Conservation (phyloP, 164 flowering plant genomes). For the Sedum album region DNA sequence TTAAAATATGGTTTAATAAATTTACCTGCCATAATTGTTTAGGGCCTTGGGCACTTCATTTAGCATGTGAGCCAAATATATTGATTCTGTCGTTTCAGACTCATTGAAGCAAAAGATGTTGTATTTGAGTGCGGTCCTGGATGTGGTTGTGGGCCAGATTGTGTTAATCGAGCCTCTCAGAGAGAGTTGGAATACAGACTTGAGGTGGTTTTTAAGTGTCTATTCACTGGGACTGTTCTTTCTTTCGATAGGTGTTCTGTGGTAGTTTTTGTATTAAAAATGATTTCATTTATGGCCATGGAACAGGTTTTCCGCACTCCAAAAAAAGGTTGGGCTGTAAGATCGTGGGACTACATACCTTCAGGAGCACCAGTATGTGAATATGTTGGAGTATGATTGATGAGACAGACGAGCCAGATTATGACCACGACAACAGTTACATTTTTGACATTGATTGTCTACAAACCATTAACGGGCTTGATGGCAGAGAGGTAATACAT, state of each 20-base stretch:
- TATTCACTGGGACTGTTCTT: not conserved
- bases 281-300: not conserved
- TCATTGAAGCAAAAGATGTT: slow-evolving; percentile 75
- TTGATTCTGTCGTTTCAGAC: slow-evolving; percentile 28
- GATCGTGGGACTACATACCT: slow-evolving; percentile 92
- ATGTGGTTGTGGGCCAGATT: slow-evolving; percentile 85
- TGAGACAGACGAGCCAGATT: slow-evolving; percentile 59
- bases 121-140: slow-evolving; percentile 90
- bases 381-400: slow-evolving; percentile 61
- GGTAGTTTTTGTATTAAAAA: not conserved
- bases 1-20: not conserved
- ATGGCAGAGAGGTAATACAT: slow-evolving; percentile 71
- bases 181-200: slow-evolving; percentile 52
- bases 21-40: not conserved
- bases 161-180: slow-evolving; percentile 75
- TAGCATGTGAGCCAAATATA: not conserved
- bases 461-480: slow-evolving; percentile 88
- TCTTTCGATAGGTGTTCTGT: not conserved
- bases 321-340: slow-evolving; percentile 90
- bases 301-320: slow-evolving; percentile 85
- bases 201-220: slow-evolving; percentile 43
- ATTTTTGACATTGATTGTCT: slow-evolving; percentile 93
- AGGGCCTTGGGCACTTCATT: not conserved
- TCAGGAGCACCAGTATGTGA: slow-evolving; percentile 92
- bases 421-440: slow-evolving; percentile 43